phyloP scores from a whole-genome alignment of 768 basidiomycete species.

The Phlegmacium glaucopus region DNA sequence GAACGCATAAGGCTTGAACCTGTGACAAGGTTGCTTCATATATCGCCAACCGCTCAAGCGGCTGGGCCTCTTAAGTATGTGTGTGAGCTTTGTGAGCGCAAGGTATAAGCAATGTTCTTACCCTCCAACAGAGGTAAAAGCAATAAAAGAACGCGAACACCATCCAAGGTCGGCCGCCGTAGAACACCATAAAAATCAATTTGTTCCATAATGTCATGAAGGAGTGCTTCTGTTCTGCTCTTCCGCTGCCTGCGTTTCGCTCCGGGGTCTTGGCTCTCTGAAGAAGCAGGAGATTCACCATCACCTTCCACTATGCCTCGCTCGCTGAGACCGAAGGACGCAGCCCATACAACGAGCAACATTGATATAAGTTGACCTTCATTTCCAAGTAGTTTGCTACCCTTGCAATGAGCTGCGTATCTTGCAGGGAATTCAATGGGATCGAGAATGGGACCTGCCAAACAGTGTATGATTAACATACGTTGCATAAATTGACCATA shows the following conservation, averaged over 20 bases:
- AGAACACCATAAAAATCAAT: constrained; percentile 79
- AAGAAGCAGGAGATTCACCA: constrained; percentile 14
- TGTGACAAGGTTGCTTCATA: constrained; percentile 84
- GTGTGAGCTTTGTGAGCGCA: not conserved
- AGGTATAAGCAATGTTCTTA: constrained; percentile 27
- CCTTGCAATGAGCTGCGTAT: constrained; percentile 63
- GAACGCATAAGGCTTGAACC: constrained; percentile 68
- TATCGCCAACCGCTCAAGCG: constrained; percentile 55
- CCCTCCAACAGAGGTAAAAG: constrained; percentile 84
- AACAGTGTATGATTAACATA: constrained; percentile 3
- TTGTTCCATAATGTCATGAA: constrained; percentile 72
- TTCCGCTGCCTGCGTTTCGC: constrained; percentile 41
- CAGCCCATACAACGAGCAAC: constrained; percentile 84
- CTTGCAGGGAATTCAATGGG: constrained; percentile 74
- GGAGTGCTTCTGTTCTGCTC: constrained; percentile 62
- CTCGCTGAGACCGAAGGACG: constrained; percentile 85
- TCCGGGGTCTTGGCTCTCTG: constrained; percentile 22
- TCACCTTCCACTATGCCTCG: constrained; percentile 52
- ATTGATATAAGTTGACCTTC: constrained; percentile 77
- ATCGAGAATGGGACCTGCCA: constrained; percentile 81
- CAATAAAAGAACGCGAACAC: constrained; percentile 75
- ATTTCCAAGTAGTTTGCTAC: constrained; percentile 56
- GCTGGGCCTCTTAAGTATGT: constrained; percentile 38
- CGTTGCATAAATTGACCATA: constrained; percentile 5
- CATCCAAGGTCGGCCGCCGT: constrained; percentile 83